phyloP scores from a whole-genome alignment of 495 filamentous ascomycete genomes.

The Cenococcum geophilum region DNA sequence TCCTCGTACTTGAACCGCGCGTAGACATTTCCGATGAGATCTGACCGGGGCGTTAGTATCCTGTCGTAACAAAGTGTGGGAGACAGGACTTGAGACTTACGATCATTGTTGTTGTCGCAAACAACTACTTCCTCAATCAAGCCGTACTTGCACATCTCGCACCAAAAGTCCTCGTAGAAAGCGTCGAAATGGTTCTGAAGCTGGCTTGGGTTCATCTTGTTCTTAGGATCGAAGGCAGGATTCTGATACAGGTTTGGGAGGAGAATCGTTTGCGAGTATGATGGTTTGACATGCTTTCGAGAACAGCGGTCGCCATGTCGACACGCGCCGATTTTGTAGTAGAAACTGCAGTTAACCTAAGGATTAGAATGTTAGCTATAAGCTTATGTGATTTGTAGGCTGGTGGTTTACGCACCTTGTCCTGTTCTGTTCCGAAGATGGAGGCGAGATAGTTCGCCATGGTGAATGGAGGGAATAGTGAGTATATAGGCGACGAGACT shows the following conservation, averaged over 20 bases:
- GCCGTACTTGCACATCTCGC: slow-evolving; percentile 68
- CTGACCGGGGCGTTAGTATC: slow-evolving; percentile 38
- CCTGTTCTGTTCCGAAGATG: slow-evolving; percentile 99
- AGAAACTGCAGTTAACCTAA: slow-evolving; percentile 65
- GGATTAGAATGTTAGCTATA: slow-evolving; percentile 11
- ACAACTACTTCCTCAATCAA: slow-evolving; percentile 46
- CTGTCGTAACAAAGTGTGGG: slow-evolving; percentile 7
- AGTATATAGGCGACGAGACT: background rate
- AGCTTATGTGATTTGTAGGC: background rate
- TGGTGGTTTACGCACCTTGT: slow-evolving; percentile 58
- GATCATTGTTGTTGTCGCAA: slow-evolving; percentile 79
- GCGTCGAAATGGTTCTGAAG: slow-evolving; percentile 99
- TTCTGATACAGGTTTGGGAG: slow-evolving; percentile 99
- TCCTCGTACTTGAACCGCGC: slow-evolving; percentile 99
- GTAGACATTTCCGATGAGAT: slow-evolving; percentile 98
- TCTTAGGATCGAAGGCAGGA: slow-evolving; percentile 93
- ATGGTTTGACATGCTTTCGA: slow-evolving; percentile 97
- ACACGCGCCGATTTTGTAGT: slow-evolving; percentile 98
- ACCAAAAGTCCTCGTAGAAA: slow-evolving; percentile 99
- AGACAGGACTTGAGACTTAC: slow-evolving; percentile 47
- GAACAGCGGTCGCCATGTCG: slow-evolving; percentile 97
- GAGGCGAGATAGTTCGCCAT: slow-evolving; percentile 98
- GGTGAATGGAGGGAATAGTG: background rate
- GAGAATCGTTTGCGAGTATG: slow-evolving; percentile 94
- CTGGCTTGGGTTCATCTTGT: slow-evolving; percentile 89